phyloP scores from a whole-genome alignment of 176 grass and related monocot species.

The Aegilops bicornis region DNA sequence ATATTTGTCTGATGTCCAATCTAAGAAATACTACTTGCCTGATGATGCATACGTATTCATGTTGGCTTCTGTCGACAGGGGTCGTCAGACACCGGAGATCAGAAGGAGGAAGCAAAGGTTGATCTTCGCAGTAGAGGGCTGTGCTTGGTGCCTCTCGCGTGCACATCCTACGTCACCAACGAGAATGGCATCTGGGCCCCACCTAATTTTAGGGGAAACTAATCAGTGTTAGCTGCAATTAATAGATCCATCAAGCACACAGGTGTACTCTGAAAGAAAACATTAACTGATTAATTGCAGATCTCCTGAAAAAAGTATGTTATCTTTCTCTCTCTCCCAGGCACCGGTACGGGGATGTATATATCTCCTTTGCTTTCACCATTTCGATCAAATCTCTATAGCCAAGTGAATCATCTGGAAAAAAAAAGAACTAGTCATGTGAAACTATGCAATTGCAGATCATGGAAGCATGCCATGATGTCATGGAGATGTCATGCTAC shows the following conservation, averaged over 20 bases:
- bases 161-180: slow-evolving; percentile 87
- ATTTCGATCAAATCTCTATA: not conserved
- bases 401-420: not conserved
- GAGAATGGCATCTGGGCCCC: slow-evolving; percentile 76
- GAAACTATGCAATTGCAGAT: not conserved
- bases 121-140: slow-evolving; percentile 92
- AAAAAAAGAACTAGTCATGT: not conserved
- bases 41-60: not conserved
- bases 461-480: not conserved
- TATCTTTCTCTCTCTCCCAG: not conserved
- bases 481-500: not conserved
- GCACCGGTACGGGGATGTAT: not conserved
- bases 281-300: not conserved
- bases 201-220: slow-evolving; percentile 56
- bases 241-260: slow-evolving; percentile 4
- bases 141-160: slow-evolving; percentile 83
- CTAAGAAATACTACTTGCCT: not conserved
- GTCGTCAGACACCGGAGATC: not conserved
- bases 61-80: not conserved
- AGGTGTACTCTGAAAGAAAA: slow-evolving; percentile 6
- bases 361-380: not conserved
- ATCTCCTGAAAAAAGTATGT: not conserved
- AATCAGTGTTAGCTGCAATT: slow-evolving; percentile 2
- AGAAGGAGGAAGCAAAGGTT: slow-evolving; percentile 30
- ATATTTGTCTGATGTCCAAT: not conserved